Evolutionary conservation across 2,329 filamentous ascomycete species (phyloP).

Genomic region (Tolypocladium tundrense): DNA sequence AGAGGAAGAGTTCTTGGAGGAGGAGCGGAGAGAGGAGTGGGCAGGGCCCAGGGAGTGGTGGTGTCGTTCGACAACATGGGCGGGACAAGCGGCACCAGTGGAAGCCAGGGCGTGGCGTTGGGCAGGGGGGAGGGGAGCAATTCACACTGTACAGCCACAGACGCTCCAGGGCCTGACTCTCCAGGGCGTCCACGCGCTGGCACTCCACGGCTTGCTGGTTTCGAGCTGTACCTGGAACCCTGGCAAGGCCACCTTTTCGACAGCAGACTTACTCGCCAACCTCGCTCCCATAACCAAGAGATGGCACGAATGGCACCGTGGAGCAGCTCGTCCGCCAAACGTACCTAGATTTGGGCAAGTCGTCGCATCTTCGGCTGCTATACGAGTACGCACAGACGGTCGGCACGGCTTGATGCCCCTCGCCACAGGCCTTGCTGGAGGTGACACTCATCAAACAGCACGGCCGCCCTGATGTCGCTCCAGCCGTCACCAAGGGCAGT

Average conservation of each 20-base stretch:
- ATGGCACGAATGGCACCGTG: background rate
- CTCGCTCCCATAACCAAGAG: background rate
- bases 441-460: too few species aligned
- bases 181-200: background rate
- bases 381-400: too few species aligned
- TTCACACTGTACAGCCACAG: background rate
- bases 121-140: background rate
- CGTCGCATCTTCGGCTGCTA: background rate
- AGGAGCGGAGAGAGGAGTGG: background rate
- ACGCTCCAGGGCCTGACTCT: too few species aligned
- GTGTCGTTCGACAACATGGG: background rate
- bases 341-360: background rate
- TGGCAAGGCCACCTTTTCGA: background rate
- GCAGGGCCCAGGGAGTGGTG: background rate
- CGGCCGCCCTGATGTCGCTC: too few species aligned
- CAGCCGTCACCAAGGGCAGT: too few species aligned
- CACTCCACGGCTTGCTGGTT: background rate
- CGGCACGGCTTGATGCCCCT: too few species aligned
- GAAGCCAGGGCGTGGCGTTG: background rate
- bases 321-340: background rate
- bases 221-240: background rate
- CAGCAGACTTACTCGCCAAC: too few species aligned
- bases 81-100: background rate
- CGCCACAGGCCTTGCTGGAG: too few species aligned
- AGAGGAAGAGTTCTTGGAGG: conserved; percentile 6